These are phyloP conservation scores for Salix dunnii DNA, from an alignment of 345 rosid genomes.

Conservation along the genomic window DNA sequence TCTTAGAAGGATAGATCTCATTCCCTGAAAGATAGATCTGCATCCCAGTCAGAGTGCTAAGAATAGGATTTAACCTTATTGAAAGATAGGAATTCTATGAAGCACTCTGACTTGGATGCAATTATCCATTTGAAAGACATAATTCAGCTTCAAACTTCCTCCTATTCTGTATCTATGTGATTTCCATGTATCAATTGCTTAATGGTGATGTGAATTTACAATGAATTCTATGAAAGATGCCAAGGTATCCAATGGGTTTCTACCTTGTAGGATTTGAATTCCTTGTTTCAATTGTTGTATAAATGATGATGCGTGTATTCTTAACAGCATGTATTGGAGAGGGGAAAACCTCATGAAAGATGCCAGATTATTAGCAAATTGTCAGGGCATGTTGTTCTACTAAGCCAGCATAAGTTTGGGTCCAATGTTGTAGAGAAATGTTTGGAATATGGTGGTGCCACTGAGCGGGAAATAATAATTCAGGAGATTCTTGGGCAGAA, in stretches of 20 bases:
- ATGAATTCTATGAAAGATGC: neutral
- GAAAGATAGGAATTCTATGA: neutral
- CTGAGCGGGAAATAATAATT: conserved; percentile 70
- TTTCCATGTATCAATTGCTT: neutral
- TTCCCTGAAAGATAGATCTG: neutral
- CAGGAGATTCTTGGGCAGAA: conserved; percentile 74
- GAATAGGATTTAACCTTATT: neutral
- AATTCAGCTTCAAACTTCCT: neutral
- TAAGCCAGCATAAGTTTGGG: conserved; percentile 98
- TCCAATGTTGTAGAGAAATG: conserved; percentile 98
- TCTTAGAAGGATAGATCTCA: neutral
- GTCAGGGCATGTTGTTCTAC: conserved; percentile 69
- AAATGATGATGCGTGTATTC: neutral
- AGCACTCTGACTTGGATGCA: neutral
- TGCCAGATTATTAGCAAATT: conserved; percentile 68
- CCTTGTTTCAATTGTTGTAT: neutral
- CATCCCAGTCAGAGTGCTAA: neutral
- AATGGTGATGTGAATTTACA: too few relatives aligned
- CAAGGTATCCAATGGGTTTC: too few relatives aligned
- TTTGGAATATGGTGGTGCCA: conserved; percentile 66
- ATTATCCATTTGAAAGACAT: neutral
- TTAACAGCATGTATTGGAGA: conserved; percentile 83
- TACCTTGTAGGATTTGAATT: neutral
- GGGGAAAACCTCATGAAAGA: conserved; percentile 79
- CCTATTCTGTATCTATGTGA: neutral